These are phyloP conservation scores for Phlegmacium glaucopus DNA, from an alignment of 768 basidiomycete genomes.

Conservation along the genomic window DNA sequence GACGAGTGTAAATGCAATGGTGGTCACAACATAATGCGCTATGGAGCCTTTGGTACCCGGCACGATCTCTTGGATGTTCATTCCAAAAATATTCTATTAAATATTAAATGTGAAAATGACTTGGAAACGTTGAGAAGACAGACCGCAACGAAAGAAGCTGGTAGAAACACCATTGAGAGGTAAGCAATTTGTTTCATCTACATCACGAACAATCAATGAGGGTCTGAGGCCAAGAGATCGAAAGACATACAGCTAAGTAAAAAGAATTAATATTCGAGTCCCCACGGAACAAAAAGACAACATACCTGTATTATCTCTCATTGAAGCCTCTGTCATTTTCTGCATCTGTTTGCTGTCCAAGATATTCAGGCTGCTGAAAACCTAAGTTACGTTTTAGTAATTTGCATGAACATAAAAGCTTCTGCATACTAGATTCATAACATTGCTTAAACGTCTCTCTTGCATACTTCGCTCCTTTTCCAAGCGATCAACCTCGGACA, in stretches of 20 bases:
- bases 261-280: not conserved
- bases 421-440: conserved; percentile 39
- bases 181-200: conserved; percentile 46
- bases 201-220: not conserved
- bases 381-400: conserved; percentile 22
- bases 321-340: conserved; percentile 35
- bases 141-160: conserved; percentile 40
- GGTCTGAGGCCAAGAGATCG: not conserved
- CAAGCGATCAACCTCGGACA: conserved; percentile 48
- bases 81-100: conserved; percentile 32
- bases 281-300: not conserved
- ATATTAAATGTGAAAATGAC: not conserved
- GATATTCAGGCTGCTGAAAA: conserved; percentile 44
- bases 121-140: conserved; percentile 6
- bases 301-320: conserved; percentile 28
- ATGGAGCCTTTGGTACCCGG: conserved; percentile 33
- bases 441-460: conserved; percentile 42
- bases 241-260: conserved; percentile 8
- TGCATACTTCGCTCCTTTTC: conserved; percentile 40
- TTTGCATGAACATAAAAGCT: not conserved
- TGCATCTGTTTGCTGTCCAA: conserved; percentile 42
- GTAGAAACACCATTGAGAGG: conserved; percentile 52
- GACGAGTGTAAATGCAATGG: conserved; percentile 41
- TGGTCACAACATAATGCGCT: conserved; percentile 36
- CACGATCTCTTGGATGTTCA: conserved; percentile 38